Conservation (phyloP, 768 basidiomycete species). For the Collybiopsis confluens region DNA sequence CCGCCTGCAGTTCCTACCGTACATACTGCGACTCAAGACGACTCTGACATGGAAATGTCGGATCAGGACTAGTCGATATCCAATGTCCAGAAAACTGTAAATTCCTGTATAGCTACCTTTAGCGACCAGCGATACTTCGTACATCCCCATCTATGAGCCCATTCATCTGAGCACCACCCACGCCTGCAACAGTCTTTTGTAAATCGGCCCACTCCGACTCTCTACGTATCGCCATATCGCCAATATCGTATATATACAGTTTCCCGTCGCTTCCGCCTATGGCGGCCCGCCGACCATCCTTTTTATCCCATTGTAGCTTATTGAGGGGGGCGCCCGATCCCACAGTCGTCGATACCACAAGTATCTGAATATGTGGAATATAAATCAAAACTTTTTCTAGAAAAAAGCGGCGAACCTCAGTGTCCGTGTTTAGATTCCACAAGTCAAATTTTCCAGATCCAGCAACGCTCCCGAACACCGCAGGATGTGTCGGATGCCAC, state of each 20-base stretch:
- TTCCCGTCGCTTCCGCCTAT: slow-evolving; percentile 90
- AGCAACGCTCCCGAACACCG: slow-evolving; percentile 89
- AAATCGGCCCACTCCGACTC: slow-evolving; percentile 94
- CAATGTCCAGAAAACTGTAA: no score
- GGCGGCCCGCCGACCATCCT: slow-evolving; percentile 87
- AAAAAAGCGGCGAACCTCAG: slow-evolving; percentile 93
- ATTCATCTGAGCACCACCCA: slow-evolving; percentile 54
- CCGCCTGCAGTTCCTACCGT: slow-evolving; percentile 5
- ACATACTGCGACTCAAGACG: slow-evolving; percentile 13
- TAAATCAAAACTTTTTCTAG: no score
- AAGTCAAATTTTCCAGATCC: slow-evolving; percentile 94
- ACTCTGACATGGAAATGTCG: slow-evolving; percentile 14
- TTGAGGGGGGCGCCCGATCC: slow-evolving; percentile 84
- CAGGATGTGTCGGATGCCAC: slow-evolving; percentile 97
- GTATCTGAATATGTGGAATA: slow-evolving; percentile 66
- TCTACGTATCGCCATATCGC: slow-evolving; percentile 82
- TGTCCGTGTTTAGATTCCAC: slow-evolving; percentile 97
- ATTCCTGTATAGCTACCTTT: no score
- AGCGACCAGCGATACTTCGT: slow-evolving; percentile 29
- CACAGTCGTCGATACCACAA: slow-evolving; percentile 81
- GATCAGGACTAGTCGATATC: slow-evolving; percentile 2
- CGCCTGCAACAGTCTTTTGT: slow-evolving; percentile 78
- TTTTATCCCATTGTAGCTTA: slow-evolving; percentile 92
- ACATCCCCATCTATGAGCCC: slow-evolving; percentile 31
- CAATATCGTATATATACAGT: slow-evolving; percentile 92